Evolutionary conservation across 768 basidiomycete genomes (phyloP), one percentile per base, ranked within the genome.

Genomic region (Dentipellis sp.): DNA sequence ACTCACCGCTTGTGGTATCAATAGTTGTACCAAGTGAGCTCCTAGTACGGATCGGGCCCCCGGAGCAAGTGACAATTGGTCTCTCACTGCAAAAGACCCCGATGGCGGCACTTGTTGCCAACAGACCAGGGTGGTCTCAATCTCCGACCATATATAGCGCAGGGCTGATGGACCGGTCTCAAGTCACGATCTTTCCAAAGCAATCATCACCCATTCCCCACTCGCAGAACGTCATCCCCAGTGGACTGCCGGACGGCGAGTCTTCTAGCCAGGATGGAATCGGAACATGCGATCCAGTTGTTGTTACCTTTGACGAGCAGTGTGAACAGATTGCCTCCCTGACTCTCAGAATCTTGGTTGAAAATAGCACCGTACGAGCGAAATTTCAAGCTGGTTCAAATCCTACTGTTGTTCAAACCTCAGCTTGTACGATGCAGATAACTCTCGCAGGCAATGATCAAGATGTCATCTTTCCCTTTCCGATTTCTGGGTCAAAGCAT

Each of bases 391-490:
- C 46, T n/a, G 59, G 59, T 16, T 48, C 59, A 7, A 54, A 36
- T 10, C 63, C 63, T 10, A 35, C 37, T 34, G 55, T 56, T 34
- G 38, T 23, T 35, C 71, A 75, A 55, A 49, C 63, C 3, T 69
- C 71, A 2, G 68, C 73, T 21, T 70, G 63, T 52, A 62, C 61
- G 8, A 68, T 77, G 58, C 52, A 61, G 11, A 63, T 74, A 10
- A 58, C 59, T 4, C 60, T 76, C 57, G 65, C 62, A 6, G 51
- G 50, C 1, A 63, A 67, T 53, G 35, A 56, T 3, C 62, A 72
- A 52, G 50, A 54, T 34, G 57, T 79, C 4, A 7, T 47, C 1
- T 80, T 73, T 49, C 79, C 79, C 0, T 74, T 77, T 49, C 77
- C 78, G 7, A 66, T 82, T 10, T 61, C 72, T 39, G 68, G 69